phyloP scores from a whole-genome alignment of 306 rosid species.

The barrel medic (Medicago truncatula) region DNA sequence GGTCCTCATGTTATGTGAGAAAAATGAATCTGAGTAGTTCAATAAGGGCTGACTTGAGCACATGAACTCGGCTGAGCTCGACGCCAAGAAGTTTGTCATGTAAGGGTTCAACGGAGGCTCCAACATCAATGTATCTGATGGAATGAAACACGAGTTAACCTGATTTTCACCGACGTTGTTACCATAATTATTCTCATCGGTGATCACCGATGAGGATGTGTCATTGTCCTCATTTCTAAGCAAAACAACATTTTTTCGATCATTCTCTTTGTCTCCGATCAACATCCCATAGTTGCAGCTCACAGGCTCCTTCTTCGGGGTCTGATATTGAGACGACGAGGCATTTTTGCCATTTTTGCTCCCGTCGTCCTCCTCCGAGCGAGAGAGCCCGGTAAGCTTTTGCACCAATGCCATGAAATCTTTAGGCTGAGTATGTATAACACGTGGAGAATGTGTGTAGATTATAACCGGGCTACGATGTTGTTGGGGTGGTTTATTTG shows the following conservation, averaged over 20 bases:
- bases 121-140: slow-evolving; percentile 23
- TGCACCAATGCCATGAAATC: slow-evolving; percentile 83
- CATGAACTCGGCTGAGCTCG: slow-evolving; percentile 49
- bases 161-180: slow-evolving; percentile 46
- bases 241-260: neutral
- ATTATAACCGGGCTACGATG: slow-evolving; percentile 75
- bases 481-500: slow-evolving; percentile 49
- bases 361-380: slow-evolving; percentile 30
- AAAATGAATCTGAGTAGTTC: slow-evolving; percentile 49
- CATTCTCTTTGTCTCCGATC: neutral
- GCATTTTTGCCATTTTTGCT: no score
- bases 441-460: slow-evolving; percentile 81
- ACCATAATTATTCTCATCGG: slow-evolving; percentile 58
- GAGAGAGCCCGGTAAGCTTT: slow-evolving; percentile 70
- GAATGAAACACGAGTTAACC: slow-evolving; percentile 61
- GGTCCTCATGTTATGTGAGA: slow-evolving; percentile 43
- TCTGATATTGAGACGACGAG: neutral
- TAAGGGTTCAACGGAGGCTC: slow-evolving; percentile 55
- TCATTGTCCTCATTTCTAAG: slow-evolving; percentile 63
- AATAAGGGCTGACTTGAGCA: slow-evolving; percentile 49
- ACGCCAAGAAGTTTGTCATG: slow-evolving; percentile 40
- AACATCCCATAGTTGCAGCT: no score
- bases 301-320: slow-evolving; percentile 1
- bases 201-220: slow-evolving; percentile 63
- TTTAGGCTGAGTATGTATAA: slow-evolving; percentile 73